Conservation (phyloP, 352 stramenopile genomes). For the Globisporangium polare region DNA sequence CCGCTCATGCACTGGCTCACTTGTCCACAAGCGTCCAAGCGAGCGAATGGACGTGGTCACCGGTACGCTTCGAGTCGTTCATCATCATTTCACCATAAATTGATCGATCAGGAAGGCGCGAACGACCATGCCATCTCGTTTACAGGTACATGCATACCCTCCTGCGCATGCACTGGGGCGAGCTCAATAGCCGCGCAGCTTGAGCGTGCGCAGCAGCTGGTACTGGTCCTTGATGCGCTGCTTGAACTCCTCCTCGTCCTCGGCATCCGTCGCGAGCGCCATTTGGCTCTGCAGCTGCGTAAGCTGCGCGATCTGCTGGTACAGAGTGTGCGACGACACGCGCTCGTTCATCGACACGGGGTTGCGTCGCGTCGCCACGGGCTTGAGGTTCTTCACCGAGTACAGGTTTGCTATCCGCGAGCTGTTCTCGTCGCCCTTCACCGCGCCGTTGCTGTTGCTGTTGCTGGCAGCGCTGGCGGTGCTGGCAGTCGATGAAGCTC, state of each 20-base stretch:
- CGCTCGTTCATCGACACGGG: slow-evolving; percentile 29
- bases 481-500: neutral
- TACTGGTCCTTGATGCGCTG: slow-evolving; percentile 61
- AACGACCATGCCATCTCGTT: too few relatives aligned
- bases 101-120: too few relatives aligned
- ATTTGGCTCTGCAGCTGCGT: slow-evolving; percentile 54
- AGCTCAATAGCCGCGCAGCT: slow-evolving; percentile 27
- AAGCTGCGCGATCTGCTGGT: slow-evolving; percentile 49
- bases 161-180: too few relatives aligned
- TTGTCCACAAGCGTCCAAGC: too few relatives aligned
- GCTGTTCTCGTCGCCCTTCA: slow-evolving; percentile 16
- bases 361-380: slow-evolving; percentile 13
- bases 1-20: too few relatives aligned
- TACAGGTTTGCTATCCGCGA: slow-evolving; percentile 17
- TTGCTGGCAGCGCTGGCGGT: too few relatives aligned
- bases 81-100: too few relatives aligned
- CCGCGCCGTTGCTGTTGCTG: neutral
- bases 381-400: slow-evolving; percentile 15
- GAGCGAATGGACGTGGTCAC: too few relatives aligned
- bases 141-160: too few relatives aligned
- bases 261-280: slow-evolving; percentile 35
- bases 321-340: slow-evolving; percentile 31
- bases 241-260: slow-evolving; percentile 45
- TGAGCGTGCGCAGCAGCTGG: slow-evolving; percentile 40
- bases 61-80: too few relatives aligned